Evolutionary conservation across 2,329 filamentous ascomycete species (phyloP).

Genomic region (Diaporthe nobilis): DNA sequence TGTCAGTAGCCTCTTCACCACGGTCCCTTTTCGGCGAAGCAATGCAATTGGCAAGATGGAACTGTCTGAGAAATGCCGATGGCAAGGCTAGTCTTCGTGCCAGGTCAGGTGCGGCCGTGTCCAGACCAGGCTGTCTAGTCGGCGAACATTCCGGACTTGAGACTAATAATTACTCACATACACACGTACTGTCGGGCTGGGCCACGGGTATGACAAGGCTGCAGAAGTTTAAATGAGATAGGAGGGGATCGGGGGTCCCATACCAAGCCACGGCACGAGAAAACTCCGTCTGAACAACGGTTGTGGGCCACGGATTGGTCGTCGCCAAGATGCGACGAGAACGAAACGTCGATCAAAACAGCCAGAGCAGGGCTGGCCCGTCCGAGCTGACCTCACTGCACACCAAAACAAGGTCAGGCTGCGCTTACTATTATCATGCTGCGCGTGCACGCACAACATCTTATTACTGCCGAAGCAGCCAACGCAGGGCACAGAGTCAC

Average conservation of each 20-base stretch:
- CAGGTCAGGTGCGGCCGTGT: neutral
- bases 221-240: neutral
- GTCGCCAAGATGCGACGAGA: conserved; percentile 37
- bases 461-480: neutral
- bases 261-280: conserved; percentile 25
- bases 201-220: conserved; percentile 3
- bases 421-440: neutral
- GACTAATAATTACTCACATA: neutral
- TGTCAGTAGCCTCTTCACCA: conserved; percentile 8
- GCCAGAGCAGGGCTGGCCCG: conserved; percentile 22
- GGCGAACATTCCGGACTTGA: conserved; percentile 2
- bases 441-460: neutral
- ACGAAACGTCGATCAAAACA: conserved; percentile 40
- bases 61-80: conserved; percentile 6
- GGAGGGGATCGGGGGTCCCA: conserved; percentile 15
- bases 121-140: conserved; percentile 14
- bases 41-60: neutral
- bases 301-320: conserved; percentile 24
- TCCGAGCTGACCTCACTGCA: conserved; percentile 20
- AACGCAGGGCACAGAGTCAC: neutral
- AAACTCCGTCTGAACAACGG: conserved; percentile 25
- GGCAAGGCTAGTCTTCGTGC: conserved; percentile 4
- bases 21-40: neutral
- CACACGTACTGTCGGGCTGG: neutral
- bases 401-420: conserved; percentile 17